Evolutionary conservation across 2,329 filamentous ascomycete genomes (phyloP).

Genomic region (Colletotrichum euphorbiae): DNA sequence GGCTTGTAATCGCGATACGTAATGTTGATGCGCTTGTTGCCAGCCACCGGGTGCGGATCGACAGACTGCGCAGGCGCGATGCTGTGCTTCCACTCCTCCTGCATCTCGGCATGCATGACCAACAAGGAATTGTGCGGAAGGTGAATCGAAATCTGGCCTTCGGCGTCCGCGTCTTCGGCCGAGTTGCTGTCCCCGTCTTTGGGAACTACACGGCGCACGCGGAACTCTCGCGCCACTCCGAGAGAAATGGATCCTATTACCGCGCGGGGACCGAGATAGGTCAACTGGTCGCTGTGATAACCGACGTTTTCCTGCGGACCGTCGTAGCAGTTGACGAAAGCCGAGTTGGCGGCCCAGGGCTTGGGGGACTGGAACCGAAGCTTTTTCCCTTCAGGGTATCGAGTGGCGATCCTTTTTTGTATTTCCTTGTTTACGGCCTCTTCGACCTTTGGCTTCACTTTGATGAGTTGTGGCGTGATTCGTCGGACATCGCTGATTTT

Average conservation of each 20-base stretch:
- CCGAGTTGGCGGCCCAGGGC: conserved; percentile 86
- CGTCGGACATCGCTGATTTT: conserved; percentile 80
- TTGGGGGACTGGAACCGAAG: conserved; percentile 80
- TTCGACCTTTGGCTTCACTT: conserved; percentile 77
- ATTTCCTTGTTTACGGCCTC: conserved; percentile 83
- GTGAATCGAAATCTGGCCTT: conserved; percentile 92
- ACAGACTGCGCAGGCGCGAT: conserved; percentile 81
- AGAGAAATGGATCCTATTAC: conserved; percentile 92
- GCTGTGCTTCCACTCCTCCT: conserved; percentile 95
- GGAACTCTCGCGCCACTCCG: conserved; percentile 93
- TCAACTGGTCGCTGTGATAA: conserved; percentile 92
- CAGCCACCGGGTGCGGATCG: conserved; percentile 85
- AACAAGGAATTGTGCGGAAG: conserved; percentile 94
- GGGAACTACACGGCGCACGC: conserved; percentile 81
- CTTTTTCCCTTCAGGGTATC: conserved; percentile 77
- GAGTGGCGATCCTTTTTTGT: conserved; percentile 73
- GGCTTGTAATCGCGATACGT: conserved; percentile 91
- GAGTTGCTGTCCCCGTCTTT: conserved; percentile 59
- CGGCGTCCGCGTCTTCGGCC: conserved; percentile 66
- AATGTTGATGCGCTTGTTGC: conserved; percentile 87
- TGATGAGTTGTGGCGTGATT: conserved; percentile 79
- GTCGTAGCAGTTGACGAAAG: conserved; percentile 94
- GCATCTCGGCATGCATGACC: conserved; percentile 98
- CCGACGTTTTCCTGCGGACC: conserved; percentile 86
- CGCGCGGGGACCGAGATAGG: conserved; percentile 89